Base-by-base conservation (phyloP, 495 filamentous ascomycete genomes). In the Massariosphaeria phaeospora region DNA sequence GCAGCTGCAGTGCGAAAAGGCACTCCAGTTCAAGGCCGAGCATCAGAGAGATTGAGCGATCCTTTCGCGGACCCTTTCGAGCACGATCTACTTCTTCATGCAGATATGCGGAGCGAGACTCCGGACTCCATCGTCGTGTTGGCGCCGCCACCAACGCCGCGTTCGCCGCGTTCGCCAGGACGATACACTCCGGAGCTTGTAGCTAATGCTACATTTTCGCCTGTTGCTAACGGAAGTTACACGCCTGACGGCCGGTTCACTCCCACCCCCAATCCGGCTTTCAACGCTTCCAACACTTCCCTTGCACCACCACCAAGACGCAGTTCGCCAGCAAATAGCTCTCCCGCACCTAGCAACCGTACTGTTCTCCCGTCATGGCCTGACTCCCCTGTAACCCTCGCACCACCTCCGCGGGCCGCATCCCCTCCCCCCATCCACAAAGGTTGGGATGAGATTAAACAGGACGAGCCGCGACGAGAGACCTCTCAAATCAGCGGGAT, bases 381-480 rank as follows among this genome's bases (percentile, higher is more conserved):
- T 34, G 24, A 40, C 15, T 40, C 38, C 20, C 38, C 38, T 21
- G 38, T 40, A 17, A 40, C 17, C 2, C 13, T 9, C 41, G 5
- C 3, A 18, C 9, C 23, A 29, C 23, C 15, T 21, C 25, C 24
- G 9, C 21, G 21, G n/a, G 29, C 46, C 18, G 41, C 30, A 2
- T 17, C 48, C 1, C 38, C 40, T 9, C 20, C 33, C 10, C 56
- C 56, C 1, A 29, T 59, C 15, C 43, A 55, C 31, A 55, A 55
- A 27, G 57, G 57, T 31, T 61, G 57, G 57, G 57, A 61, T 13
- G 51, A 61, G 3, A 55, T 61, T 39, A 46, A 43, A 21, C 20
- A 50, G 10, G 38, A 49, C 17, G 44, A 55, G 27, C 33, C 39
- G 1, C n/a, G n/a, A n/a, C n/a, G n/a, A n/a, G n/a, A n/a, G n/a